These are phyloP conservation scores for Boehmeria nivea DNA, from an alignment of 306 rosid genomes.

Conservation along the genomic window DNA sequence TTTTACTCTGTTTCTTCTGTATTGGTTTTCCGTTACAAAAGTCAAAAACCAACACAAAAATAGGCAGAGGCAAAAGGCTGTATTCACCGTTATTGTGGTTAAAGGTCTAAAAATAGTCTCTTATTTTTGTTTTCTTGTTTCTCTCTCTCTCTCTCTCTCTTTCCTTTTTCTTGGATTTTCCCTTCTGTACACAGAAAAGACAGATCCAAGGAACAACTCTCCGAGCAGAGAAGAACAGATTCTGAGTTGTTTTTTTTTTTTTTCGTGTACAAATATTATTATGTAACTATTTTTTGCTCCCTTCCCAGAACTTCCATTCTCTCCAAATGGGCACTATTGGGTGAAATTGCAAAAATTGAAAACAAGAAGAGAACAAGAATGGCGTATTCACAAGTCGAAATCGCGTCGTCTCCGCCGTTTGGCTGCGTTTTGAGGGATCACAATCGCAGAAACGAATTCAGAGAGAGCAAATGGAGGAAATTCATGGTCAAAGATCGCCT, in stretches of 20 bases:
- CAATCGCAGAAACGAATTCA: slow-evolving; percentile 41
- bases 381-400: slow-evolving; percentile 71
- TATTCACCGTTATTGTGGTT: not conserved
- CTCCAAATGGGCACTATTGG: not conserved
- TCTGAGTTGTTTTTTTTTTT: slow-evolving; percentile 1
- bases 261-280: not conserved
- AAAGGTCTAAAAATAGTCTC: slow-evolving; percentile 2
- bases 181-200: not conserved
- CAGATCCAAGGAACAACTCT: not conserved
- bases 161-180: not conserved
- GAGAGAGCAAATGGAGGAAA: slow-evolving; percentile 47
- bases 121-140: slow-evolving; percentile 2
- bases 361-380: slow-evolving; percentile 17
- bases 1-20: not conserved
- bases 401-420: slow-evolving; percentile 52
- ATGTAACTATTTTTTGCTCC: no score
- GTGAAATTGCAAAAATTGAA: not conserved
- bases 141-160: not conserved
- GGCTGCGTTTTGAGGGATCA: slow-evolving; percentile 64
- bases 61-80: not conserved
- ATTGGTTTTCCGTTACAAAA: slow-evolving; percentile 3
- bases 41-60: slow-evolving; percentile 13
- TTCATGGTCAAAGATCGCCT: slow-evolving; percentile 53
- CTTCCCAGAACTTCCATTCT: not conserved
- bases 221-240: not conserved